Evolutionary conservation across 495 filamentous ascomycete species (phyloP), one percentile per base, ranked within the genome.

Genomic region (Trypethelium eluteriae): DNA sequence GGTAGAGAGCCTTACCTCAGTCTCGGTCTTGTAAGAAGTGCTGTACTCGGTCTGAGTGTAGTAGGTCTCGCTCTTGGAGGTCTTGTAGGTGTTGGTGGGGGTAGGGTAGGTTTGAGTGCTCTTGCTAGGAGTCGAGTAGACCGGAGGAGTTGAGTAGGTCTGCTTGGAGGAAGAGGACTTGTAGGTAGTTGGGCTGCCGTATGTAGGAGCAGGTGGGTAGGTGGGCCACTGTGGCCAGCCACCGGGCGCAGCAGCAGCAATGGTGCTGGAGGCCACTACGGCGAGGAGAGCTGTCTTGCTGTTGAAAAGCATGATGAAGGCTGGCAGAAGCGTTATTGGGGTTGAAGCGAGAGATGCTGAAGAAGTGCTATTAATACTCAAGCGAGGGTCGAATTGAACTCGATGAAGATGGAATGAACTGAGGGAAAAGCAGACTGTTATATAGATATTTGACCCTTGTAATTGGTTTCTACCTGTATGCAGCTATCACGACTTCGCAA

Each of bases 91-190:
- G 25, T 59, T 11, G 18, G 53, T 35, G 11, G 53, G 32, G 32
- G 53, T 59, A 35, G 53, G 18, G 53, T 59, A 59, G 53, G 53
- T 53, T 18, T 53, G 49, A 53, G 41, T 46, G 49, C 49, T 53
- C 16, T 53, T 11, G 25, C 12, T 14, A 16, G 49, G 49, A 18
- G 49, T 46, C 41, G 41, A 46, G 41, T 46, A 46, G 41, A 16
- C 14, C 14, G 7, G 41, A 46, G 41, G 41, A 16, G 41, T 46
- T 16, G 41, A 46, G 41, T 46, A 46, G 41, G 41, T 46, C 41
- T 46, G 41, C 41, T 53, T 53, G 49, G 49, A 12, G 14, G 14
- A 18, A 18, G n/a, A 5, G 14, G n/a, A 53, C 49, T 53, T 53
- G 49, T 11, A 14, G 16, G 5, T 16, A 16, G 41, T 46, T 9